Evolutionary conservation across 2,329 filamentous ascomycete species (phyloP), one percentile per base, ranked within the genome.

Genomic region (Bipolaris oryzae): DNA sequence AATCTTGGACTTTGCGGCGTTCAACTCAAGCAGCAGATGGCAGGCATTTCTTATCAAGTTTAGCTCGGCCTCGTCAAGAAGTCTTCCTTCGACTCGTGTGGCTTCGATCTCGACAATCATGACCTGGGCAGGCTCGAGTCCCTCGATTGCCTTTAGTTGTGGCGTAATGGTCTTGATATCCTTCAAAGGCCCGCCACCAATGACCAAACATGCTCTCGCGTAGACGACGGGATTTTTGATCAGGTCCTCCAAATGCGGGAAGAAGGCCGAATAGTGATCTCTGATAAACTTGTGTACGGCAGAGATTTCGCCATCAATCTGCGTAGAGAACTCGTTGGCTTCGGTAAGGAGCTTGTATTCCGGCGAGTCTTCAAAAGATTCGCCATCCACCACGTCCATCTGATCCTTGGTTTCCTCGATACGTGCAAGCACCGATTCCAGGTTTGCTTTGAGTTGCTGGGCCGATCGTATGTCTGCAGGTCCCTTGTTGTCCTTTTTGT

Each of bases 101-200:
- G 92, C 94, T 79, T 98, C 95, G 10, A 98, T 89, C 0, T 92
- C 94, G 49, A 99, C 93, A 59, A 96, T 91, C 93, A 99, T 97
- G 69, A 98, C 80, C 0, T 91, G 91, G 1, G 95, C 92, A 0
- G 92, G 91, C 73, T 96, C 92, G 13, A 99, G 81, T 9, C 50
- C 53, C n/a, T 52, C 49, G 1, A 98, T 88, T 1, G 88, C 86
- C 70, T 89, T 89, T 37, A 99, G 83, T 3, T 89, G 91, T 15
- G 86, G 84, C 57, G 93, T 88, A 44, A 96, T 83, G 2, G 84
- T 81, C 75, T 93, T 94, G 79, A 98, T 94, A 68, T 88, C 90
- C 70, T 96, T 89, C 81, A 98, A 85, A 13, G 95, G 92, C 0
- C 92, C 92, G 78, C 98, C 98, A 66, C 91, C 90, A 60, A 99